Percentiles rank a stretch among this genome's conserved stretches.
Conservation (phyloP, 352 stramenopile genomes). For the Phytophthora tubulina region DNA sequence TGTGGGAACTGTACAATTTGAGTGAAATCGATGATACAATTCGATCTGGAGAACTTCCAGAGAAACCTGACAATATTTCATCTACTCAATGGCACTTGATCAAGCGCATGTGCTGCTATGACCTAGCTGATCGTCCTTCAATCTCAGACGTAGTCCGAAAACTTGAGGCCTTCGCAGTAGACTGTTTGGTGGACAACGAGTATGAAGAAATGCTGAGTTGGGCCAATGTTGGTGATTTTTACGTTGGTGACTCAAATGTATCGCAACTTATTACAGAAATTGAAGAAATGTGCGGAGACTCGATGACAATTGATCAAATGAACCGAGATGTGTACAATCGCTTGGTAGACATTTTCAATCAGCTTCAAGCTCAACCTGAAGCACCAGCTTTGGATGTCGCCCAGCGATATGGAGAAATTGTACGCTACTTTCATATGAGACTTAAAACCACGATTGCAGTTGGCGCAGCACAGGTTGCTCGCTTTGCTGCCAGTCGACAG, state of each 20-base stretch:
- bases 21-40: constrained; percentile 1
- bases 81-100: constrained; percentile 7
- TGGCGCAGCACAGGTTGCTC: not conserved
- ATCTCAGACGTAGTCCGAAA: constrained; percentile 18
- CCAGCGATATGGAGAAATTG: not conserved
- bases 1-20: not conserved
- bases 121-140: not conserved
- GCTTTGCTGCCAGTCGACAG: constrained; percentile 13
- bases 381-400: not conserved
- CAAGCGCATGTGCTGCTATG: constrained; percentile 21
- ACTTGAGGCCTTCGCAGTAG: constrained; percentile 9
- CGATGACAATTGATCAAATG: not conserved
- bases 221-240: not conserved
- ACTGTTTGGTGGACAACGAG: not conserved
- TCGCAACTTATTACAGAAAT: constrained; percentile 4
- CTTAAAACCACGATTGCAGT: not conserved
- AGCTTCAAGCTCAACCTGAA: not conserved
- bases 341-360: constrained; percentile 12
- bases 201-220: not conserved
- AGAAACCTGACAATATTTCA: constrained; percentile 7
- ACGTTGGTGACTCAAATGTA: not conserved
- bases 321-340: constrained; percentile 24
- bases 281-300: constrained; percentile 3
- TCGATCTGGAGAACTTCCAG: not conserved
- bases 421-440: constrained; percentile 12